These are phyloP conservation scores for Mucor mucedo DNA, from an alignment of 371 early-diverging fungal species.

Conservation along the genomic window DNA sequence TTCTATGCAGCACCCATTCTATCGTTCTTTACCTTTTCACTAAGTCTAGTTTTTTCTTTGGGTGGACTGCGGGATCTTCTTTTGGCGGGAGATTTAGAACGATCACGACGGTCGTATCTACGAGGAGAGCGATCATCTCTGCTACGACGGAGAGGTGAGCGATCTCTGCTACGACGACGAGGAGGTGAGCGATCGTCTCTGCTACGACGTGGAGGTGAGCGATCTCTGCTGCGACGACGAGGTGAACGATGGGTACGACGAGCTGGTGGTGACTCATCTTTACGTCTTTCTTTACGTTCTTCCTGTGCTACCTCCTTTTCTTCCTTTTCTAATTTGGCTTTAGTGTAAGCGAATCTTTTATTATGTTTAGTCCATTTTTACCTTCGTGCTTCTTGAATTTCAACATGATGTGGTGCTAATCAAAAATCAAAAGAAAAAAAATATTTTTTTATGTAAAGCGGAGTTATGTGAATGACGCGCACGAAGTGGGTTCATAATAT, in stretches of 20 bases:
- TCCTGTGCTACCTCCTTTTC: background rate
- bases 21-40: background rate
- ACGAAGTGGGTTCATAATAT: background rate
- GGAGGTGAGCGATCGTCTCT: conserved; percentile 10
- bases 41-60: conserved; percentile 7
- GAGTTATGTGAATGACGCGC: background rate
- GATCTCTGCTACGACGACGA: conserved; percentile 11
- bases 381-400: conserved; percentile 53
- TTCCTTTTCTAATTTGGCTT: conserved; percentile 7
- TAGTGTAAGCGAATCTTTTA: background rate
- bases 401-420: conserved; percentile 29
- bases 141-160: background rate
- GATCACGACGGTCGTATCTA: conserved; percentile 13
- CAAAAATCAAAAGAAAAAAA: conserved; percentile 3
- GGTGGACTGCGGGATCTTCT: conserved; percentile 14
- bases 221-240: conserved; percentile 8
- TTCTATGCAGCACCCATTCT: background rate
- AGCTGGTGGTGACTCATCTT: background rate
- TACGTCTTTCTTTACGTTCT: conserved; percentile 2
- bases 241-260: conserved; percentile 7
- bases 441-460: background rate
- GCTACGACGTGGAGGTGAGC: conserved; percentile 1
- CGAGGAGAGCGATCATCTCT: conserved; percentile 15
- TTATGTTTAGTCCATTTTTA: conserved; percentile 2
- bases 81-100: conserved; percentile 33